Percentiles rank a stretch among this genome's conserved stretches.
phyloP scores from a whole-genome alignment of 371 early-diverging fungal genomes.

The Nematocida sp. region DNA sequence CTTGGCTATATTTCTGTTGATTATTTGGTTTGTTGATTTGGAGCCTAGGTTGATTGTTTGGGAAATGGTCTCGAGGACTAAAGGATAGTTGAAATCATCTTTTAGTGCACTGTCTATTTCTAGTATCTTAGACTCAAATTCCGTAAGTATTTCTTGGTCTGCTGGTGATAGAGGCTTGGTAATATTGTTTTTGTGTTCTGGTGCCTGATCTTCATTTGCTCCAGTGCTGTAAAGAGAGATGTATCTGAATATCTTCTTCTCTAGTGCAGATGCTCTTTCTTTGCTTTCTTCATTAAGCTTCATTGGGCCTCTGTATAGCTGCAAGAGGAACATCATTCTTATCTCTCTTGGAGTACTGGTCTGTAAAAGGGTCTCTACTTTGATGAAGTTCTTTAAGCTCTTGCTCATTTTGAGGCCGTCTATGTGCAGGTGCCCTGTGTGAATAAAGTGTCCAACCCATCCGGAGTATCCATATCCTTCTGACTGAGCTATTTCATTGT shows the following conservation, averaged over 20 bases:
- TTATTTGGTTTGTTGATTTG: background rate
- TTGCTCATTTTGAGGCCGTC: conserved; percentile 98
- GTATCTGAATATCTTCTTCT: conserved; percentile 68
- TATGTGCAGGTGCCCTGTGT: conserved; percentile 93
- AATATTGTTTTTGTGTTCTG: background rate
- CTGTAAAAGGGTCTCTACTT: conserved; percentile 79
- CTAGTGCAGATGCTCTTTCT: conserved; percentile 74
- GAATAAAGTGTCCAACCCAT: conserved; percentile 97
- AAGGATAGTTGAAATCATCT: conserved; percentile 45
- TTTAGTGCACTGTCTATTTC: conserved; percentile 39
- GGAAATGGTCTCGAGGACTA: background rate
- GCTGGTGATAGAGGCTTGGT: background rate
- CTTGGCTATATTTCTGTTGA: conserved; percentile 22
- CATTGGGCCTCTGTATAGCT: conserved; percentile 79
- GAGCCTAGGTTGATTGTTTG: background rate
- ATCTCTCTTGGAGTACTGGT: conserved; percentile 77
- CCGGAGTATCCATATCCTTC: conserved; percentile 69
- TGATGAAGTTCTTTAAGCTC: conserved; percentile 93
- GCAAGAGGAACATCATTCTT: conserved; percentile 81
- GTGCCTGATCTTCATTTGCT: background rate
- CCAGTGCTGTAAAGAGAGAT: conserved; percentile 18
- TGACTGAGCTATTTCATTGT: conserved; percentile 91
- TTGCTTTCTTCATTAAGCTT: conserved; percentile 77
- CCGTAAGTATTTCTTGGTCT: conserved; percentile 3
- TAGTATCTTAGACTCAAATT: conserved; percentile 16